Conservation (phyloP, 805 yeast genomes). For the Candida suzukii region DNA sequence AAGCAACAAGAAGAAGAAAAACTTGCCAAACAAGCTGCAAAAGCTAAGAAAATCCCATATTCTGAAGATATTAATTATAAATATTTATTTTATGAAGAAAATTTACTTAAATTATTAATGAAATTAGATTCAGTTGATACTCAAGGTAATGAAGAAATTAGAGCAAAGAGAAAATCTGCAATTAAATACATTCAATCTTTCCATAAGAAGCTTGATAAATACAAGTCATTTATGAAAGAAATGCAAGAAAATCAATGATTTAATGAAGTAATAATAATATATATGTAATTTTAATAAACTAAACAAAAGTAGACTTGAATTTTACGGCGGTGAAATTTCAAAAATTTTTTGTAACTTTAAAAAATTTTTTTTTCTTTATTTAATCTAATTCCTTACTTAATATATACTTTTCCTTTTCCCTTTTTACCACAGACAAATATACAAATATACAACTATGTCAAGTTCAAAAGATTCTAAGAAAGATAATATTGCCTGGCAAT, state of each 20-base stretch:
- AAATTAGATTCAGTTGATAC: conserved; percentile 53
- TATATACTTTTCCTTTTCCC: not conserved
- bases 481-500: conserved; percentile 41
- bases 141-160: conserved; percentile 40
- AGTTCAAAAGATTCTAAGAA: conserved; percentile 16
- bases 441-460: not conserved
- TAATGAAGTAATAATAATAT: too few relatives aligned
- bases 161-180: conserved; percentile 50
- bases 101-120: conserved; percentile 58
- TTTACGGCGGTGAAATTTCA: not conserved
- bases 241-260: conserved; percentile 2
- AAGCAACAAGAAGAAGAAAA: not conserved
- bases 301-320: too few relatives aligned
- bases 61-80: conserved; percentile 32
- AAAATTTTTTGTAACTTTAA: too few relatives aligned
- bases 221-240: conserved; percentile 13
- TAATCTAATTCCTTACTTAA: too few relatives aligned
- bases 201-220: conserved; percentile 45
- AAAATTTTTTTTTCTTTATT: too few relatives aligned
- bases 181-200: conserved; percentile 56
- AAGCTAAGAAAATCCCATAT: conserved; percentile 8
- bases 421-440: too few relatives aligned
- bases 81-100: conserved; percentile 56
- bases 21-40: not conserved
- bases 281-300: too few relatives aligned